Evolutionary conservation across 2,329 filamentous ascomycete species (phyloP), one percentile per base, ranked within the genome.

Genomic region (Conoideocrella luteorostrata): DNA sequence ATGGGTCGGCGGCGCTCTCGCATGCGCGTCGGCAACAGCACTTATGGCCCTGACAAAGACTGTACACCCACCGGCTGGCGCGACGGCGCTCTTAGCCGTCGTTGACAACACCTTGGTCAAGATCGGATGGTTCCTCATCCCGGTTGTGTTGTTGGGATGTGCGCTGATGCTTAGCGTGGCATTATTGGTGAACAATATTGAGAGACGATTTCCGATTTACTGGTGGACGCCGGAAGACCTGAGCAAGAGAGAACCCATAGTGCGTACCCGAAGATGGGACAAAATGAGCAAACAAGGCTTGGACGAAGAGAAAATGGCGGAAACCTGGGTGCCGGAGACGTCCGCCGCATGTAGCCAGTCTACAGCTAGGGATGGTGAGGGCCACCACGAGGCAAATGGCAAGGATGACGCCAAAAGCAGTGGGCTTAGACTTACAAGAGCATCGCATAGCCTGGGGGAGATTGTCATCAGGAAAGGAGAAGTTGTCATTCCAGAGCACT

Each of bases 1-100:
- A 23, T 86, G 80, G 74, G 56, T 87, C 0, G 82, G 73, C 2
- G 84, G 79, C 10, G 76, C 83, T 10, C 62, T 88, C 0, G 69
- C 81, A 2, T 86, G 83, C 50, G 83, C 79, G 0, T 58, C 72
- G 3, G 74, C 84, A 0, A 84, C 78, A 1, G 67, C 74, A 1
- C 46, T 78, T 44, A 89, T 88, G 85, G 73, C 72, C 1, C 54
- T 87, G 18, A 88, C 84, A 2, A 82, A 82, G 41, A 88, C 84
- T 0, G 71, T 86, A 0, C 83, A 89, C 51, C 85, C 85, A 0
- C 86, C 85, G 0, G 85, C 83, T 0, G 85, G 86, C 4, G 84
- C 85, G 7, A 89, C 84, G 1, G 84, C 83, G 0, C 63, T 90
- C 2, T 64, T 89, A 21, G 82, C 83, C 1, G 80, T 84, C 0